phyloP scores from a whole-genome alignment of 768 basidiomycete genomes.

The Lactarius pseudohatsudake region DNA sequence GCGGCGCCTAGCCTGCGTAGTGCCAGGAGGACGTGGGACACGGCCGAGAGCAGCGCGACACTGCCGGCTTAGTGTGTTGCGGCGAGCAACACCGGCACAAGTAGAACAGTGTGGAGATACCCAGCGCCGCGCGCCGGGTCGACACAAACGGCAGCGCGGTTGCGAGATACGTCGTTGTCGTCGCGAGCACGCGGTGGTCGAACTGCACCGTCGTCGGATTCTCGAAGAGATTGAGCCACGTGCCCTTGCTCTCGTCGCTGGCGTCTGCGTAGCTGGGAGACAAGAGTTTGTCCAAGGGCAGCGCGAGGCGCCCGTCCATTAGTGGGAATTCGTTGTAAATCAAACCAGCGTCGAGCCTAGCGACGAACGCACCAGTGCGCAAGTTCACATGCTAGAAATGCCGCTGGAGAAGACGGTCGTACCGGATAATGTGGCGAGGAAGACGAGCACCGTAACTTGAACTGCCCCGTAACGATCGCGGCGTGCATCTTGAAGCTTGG shows the following conservation, averaged over 20 bases:
- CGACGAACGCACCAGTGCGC: slow-evolving; percentile 88
- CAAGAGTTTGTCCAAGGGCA: slow-evolving; percentile 46
- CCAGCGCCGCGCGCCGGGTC: slow-evolving; percentile 54
- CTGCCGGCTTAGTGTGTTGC: slow-evolving; percentile 96
- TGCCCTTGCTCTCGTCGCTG: slow-evolving; percentile 47
- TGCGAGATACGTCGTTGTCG: slow-evolving; percentile 68
- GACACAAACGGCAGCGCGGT: slow-evolving; percentile 62
- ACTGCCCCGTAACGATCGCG: slow-evolving; percentile 56
- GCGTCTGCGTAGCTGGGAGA: slow-evolving; percentile 67
- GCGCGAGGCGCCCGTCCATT: too few relatives aligned
- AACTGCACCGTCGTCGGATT: slow-evolving; percentile 99
- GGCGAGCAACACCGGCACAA: slow-evolving; percentile 90
- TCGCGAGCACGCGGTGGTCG: slow-evolving; percentile 92
- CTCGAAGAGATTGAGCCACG: slow-evolving; percentile 93
- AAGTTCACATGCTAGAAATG: background rate
- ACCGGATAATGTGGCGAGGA: slow-evolving; percentile 93
- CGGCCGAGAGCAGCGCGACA: slow-evolving; percentile 78
- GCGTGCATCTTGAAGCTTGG: slow-evolving; percentile 49
- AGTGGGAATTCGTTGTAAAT: slow-evolving; percentile 56
- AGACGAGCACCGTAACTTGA: slow-evolving; percentile 74
- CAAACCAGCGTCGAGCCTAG: slow-evolving; percentile 93
- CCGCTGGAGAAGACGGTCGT: slow-evolving; percentile 16
- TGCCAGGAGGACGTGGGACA: slow-evolving; percentile 72
- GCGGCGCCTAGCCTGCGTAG: slow-evolving; percentile 68
- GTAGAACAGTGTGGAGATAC: slow-evolving; percentile 82